Evolutionary conservation across 495 filamentous ascomycete genomes (phyloP).

Genomic region (Halenospora varia): DNA sequence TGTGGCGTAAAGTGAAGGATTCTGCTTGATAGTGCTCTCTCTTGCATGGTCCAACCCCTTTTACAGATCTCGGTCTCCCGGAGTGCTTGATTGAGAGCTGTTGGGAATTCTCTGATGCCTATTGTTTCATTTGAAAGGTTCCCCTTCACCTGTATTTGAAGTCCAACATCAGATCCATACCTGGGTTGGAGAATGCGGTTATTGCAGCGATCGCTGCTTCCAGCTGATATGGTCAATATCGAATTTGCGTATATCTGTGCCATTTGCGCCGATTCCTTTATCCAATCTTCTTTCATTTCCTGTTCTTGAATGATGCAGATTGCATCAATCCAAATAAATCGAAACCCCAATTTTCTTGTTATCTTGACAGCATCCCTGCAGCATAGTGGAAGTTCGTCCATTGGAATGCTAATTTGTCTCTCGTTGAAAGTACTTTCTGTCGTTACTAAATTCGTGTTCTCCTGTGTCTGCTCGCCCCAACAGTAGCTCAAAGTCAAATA

Average conservation of each 20-base stretch:
- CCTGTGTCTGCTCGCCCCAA: neutral
- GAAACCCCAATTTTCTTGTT: neutral
- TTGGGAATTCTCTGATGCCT: neutral
- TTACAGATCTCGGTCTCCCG: neutral
- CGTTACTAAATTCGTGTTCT: neutral
- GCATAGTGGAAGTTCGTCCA: neutral
- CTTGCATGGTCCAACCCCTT: neutral
- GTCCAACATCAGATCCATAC: neutral
- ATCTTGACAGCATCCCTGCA: neutral
- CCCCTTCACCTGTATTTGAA: neutral
- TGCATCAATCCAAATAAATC: neutral
- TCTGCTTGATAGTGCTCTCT: neutral
- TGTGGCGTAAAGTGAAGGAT: neutral
- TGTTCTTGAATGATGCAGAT: neutral
- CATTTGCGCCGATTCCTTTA: neutral
- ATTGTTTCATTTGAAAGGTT: neutral
- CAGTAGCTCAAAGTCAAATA: neutral
- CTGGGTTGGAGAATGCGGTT: neutral
- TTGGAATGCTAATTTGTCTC: neutral
- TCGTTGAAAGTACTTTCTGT: neutral
- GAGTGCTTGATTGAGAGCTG: neutral
- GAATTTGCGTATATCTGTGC: neutral
- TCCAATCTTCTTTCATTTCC: neutral
- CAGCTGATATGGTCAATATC: neutral
- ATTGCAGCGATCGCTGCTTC: neutral